phyloP scores from a whole-genome alignment of 2,329 filamentous ascomycete genomes.

The Pestalotiopsis sp. region DNA sequence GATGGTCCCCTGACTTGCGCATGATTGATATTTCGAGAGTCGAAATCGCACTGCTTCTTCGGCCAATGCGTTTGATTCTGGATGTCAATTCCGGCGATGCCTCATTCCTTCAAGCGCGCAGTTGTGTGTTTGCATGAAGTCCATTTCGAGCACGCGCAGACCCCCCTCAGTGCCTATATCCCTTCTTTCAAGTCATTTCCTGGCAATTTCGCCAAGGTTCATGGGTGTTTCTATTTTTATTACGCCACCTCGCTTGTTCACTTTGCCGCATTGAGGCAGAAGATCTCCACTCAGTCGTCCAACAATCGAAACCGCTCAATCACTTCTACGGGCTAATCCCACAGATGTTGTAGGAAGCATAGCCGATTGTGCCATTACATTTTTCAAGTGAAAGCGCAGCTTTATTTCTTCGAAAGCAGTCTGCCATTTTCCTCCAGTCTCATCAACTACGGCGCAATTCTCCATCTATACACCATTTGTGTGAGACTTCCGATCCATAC shows the following conservation, averaged over 20 bases:
- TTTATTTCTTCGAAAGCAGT: background rate
- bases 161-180: background rate
- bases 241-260: background rate
- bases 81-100: conserved; percentile 4
- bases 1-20: background rate
- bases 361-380: background rate
- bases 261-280: conserved; percentile 11
- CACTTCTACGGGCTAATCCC: background rate
- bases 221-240: conserved; percentile 12
- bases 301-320: background rate
- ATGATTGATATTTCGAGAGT: background rate
- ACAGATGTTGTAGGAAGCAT: background rate
- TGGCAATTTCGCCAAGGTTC: conserved; percentile 1
- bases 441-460: too few species aligned
- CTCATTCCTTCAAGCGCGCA: background rate
- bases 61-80: background rate
- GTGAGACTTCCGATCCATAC: too few species aligned
- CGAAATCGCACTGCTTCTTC: background rate
- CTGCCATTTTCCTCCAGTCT: background rate
- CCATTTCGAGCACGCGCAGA: background rate
- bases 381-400: background rate
- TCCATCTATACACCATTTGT: too few species aligned
- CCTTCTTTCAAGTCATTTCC: conserved; percentile 8
- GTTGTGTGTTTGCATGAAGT: conserved; percentile 8
- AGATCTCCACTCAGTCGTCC: background rate